Evolutionary conservation across 257 asterid genomes (phyloP), one percentile per base, ranked within the genome.

Genomic region (Solanum ahanhuiri): DNA sequence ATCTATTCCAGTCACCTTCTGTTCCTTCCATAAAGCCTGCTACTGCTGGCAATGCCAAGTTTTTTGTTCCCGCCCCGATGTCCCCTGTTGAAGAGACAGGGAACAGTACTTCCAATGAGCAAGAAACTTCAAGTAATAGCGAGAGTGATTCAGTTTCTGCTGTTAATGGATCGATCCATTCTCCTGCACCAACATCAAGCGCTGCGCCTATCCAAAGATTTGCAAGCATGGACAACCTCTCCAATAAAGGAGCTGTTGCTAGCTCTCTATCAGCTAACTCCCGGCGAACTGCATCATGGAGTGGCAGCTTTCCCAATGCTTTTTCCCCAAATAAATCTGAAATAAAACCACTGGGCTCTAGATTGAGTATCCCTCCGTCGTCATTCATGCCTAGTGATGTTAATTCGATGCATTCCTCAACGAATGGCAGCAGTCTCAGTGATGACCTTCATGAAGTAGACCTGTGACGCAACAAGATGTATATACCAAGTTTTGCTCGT

Each of bases 371-470:
- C 87, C 89, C 89, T n/a, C 87, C 91, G 7, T 41, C 57, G 0
- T n/a, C 91, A 1, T 88, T 88, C 86, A 87, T 85, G 90, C 89
- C 94, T 3, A 88, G 86, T 9, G 89, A 88, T 72, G 45, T 88
- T 45, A 25, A 88, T 73, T 81, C 87, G 25, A 87, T 76, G 87
- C 91, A 86, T 73, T 87, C 89, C 11, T 86, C 90, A 30, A 51
- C 39, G 12, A 87, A 48, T 83, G 88, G 91, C 8, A 85, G 90
- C 60, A 90, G 95, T 88, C 86, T 69, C n/a, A 95, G 95, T 70
- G 98, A 95, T 23, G 99, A 95, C 75, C 96, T 96, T 82, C 98
- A 94, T 10, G 99, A 96, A 89, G 98, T 96, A 57, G 98, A 96
- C 86, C 94, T 96, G 71, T 96, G 95, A 94, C 12, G 33, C 87